These are phyloP conservation scores for Serpula lacrymans DNA, from an alignment of 768 basidiomycete genomes.

Conservation along the genomic window DNA sequence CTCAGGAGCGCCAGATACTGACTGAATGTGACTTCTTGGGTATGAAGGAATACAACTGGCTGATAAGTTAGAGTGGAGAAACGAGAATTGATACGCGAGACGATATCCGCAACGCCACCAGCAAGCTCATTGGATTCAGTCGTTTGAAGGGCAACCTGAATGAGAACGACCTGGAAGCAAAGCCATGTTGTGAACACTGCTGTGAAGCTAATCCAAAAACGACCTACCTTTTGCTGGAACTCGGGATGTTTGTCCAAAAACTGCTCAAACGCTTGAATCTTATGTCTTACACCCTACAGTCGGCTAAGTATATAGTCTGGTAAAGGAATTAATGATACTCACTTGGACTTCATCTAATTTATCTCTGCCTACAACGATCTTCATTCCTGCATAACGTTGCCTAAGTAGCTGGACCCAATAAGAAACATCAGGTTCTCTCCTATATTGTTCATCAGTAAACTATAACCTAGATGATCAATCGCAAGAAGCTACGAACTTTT, in stretches of 20 bases:
- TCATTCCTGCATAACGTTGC: conserved; percentile 82
- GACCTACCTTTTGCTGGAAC: conserved; percentile 65
- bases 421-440: conserved; percentile 70
- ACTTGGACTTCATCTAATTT: conserved; percentile 85
- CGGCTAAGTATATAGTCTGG: neutral
- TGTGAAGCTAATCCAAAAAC: neutral
- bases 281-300: conserved; percentile 68
- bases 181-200: too few relatives aligned
- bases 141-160: conserved; percentile 85
- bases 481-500: conserved; percentile 44
- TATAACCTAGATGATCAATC: neutral
- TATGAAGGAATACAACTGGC: conserved; percentile 83
- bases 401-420: conserved; percentile 81
- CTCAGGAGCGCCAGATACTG: conserved; percentile 82
- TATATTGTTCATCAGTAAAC: conserved; percentile 22
- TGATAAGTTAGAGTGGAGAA: conserved; percentile 87
- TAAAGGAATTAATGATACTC: conserved; percentile 2
- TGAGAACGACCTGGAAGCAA: conserved; percentile 68
- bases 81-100: conserved; percentile 77
- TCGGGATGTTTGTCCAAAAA: conserved; percentile 81
- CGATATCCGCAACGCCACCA: conserved; percentile 65
- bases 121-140: conserved; percentile 73
- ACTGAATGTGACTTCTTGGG: conserved; percentile 78
- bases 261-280: conserved; percentile 77
- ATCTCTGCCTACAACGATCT: conserved; percentile 83